These are phyloP conservation scores for Pichia sp. DNA, from an alignment of 1,139 yeast genomes.

Conservation along the genomic window DNA sequence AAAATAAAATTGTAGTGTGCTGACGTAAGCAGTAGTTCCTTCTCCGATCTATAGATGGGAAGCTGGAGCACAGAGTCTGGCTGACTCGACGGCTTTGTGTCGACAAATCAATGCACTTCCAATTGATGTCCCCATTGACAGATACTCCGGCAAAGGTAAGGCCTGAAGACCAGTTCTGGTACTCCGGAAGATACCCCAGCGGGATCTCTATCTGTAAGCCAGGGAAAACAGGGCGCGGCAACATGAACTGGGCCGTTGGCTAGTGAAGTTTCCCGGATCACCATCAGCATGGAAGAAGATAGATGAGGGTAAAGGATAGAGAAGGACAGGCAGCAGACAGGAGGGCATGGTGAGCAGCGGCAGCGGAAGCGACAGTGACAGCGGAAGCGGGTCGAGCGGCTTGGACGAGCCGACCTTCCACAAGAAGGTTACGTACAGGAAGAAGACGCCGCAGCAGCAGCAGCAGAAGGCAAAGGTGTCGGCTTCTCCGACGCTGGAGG, in stretches of 20 bases:
- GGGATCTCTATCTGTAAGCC: no score
- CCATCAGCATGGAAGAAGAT: no score
- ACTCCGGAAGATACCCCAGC: no score
- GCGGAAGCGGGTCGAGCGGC: not conserved
- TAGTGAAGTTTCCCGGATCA: not conserved
- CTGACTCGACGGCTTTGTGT: no score
- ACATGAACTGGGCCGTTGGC: not conserved
- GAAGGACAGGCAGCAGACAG: no score
- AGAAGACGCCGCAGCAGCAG: not conserved
- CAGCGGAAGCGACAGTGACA: not conserved
- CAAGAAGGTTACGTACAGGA: constrained; percentile 3
- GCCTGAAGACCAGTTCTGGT: no score
- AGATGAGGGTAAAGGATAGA: no score
- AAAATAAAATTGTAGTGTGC: not conserved
- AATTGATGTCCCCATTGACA: no score
- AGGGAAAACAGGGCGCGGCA: not conserved
- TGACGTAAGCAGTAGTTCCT: not conserved
- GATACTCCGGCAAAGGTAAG: no score
- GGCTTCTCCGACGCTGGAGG: not conserved
- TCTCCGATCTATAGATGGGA: no score
- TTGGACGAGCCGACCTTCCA: not conserved
- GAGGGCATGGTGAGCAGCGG: not conserved
- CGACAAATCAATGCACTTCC: no score
- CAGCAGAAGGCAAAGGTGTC: not conserved
- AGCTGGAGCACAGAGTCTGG: no score